Conservation (phyloP, 768 basidiomycete genomes). For the Podaxis sp. region DNA sequence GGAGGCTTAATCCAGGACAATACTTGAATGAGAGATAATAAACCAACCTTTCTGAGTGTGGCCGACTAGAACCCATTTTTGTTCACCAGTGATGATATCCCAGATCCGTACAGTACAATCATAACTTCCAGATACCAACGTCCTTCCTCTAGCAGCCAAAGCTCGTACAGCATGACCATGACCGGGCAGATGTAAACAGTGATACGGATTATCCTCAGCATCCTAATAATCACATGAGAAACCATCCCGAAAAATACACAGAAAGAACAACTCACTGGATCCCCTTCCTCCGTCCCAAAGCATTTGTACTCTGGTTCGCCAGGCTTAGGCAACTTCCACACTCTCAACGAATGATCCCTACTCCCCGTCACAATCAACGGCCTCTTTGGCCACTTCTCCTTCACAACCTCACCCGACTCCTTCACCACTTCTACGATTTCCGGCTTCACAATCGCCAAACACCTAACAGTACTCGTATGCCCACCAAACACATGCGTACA, state of each 20-base stretch:
- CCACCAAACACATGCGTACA: slow-evolving; percentile 95
- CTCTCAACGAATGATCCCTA: slow-evolving; percentile 64
- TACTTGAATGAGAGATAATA: slow-evolving; percentile 7
- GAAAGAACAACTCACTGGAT: slow-evolving; percentile 31
- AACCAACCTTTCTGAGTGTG: slow-evolving; percentile 87
- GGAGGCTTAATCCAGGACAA: neutral
- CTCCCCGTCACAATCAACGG: slow-evolving; percentile 75
- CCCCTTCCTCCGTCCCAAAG: slow-evolving; percentile 58
- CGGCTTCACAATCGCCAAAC: slow-evolving; percentile 94
- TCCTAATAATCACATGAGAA: slow-evolving; percentile 41
- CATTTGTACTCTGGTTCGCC: slow-evolving; percentile 76
- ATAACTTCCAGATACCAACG: slow-evolving; percentile 93
- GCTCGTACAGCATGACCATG: slow-evolving; percentile 93
- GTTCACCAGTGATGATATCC: slow-evolving; percentile 85
- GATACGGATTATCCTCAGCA: slow-evolving; percentile 80
- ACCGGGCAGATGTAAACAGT: slow-evolving; percentile 79
- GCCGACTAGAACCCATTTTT: slow-evolving; percentile 78
- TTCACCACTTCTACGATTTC: slow-evolving; percentile 78
- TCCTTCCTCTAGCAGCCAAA: slow-evolving; percentile 86
- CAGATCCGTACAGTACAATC: slow-evolving; percentile 94
- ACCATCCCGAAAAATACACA: slow-evolving; percentile 15
- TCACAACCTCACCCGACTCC: slow-evolving; percentile 57
- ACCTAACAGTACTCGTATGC: slow-evolving; percentile 95
- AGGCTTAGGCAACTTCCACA: slow-evolving; percentile 55
- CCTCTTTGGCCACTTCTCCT: slow-evolving; percentile 69